Percentiles rank a stretch among this genome's conserved stretches.
These are phyloP conservation scores for Boletus insuetus DNA, from an alignment of 768 basidiomycete genomes.

Conservation along the genomic window DNA sequence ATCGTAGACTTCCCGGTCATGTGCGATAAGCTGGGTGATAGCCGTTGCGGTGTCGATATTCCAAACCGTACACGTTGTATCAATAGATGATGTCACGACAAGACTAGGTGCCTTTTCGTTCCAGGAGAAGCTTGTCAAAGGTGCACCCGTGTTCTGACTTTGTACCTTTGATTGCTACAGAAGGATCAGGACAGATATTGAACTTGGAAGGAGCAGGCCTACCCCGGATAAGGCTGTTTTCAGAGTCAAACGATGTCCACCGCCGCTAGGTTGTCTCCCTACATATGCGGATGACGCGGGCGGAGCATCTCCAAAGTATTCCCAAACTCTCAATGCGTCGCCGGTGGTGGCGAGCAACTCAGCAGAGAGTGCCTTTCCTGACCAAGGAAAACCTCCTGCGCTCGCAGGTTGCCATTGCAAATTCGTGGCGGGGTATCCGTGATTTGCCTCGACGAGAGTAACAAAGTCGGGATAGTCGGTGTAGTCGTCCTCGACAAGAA, in stretches of 20 bases:
- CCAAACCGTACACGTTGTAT: constrained; percentile 99
- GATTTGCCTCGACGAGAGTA: constrained; percentile 76
- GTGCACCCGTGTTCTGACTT: constrained; percentile 77
- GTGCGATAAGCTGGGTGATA: constrained; percentile 95
- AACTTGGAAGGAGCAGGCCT: constrained; percentile 31
- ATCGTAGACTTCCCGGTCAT: constrained; percentile 95
- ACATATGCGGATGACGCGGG: constrained; percentile 62
- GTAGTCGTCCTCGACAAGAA: constrained; percentile 83
- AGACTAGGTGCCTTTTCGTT: constrained; percentile 88
- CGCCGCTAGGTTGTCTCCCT: constrained; percentile 54
- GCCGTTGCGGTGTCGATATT: constrained; percentile 93
- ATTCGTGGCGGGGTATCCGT: constrained; percentile 92
- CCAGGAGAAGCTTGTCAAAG: constrained; percentile 97
- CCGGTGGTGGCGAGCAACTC: constrained; percentile 94
- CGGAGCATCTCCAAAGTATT: constrained; percentile 71
- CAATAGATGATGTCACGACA: constrained; percentile 96
- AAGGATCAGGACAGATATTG: constrained; percentile 10
- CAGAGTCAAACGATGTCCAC: constrained; percentile 64
- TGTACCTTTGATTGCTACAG: constrained; percentile 86
- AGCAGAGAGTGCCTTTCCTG: constrained; percentile 59
- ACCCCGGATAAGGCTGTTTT: constrained; percentile 83
- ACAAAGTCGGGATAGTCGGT: constrained; percentile 85
- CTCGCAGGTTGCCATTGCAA: constrained; percentile 90
- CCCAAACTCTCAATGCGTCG: constrained; percentile 91
- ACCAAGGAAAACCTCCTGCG: constrained; percentile 61